Evolutionary conservation across 2,329 filamentous ascomycete genomes (phyloP).

Genomic region (Apiospora saccharicola): DNA sequence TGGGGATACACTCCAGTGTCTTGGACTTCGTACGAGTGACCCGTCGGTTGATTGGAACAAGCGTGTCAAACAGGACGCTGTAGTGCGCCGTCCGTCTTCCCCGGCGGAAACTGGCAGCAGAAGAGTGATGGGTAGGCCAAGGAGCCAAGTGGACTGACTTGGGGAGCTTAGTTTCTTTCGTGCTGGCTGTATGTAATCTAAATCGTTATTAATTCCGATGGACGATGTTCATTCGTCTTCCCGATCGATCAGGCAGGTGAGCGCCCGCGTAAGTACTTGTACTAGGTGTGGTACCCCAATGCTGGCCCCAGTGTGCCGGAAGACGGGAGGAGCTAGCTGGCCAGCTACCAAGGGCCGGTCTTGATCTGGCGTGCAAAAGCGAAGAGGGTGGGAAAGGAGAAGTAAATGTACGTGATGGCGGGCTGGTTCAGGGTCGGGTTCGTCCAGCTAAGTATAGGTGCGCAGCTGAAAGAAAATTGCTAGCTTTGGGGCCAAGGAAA

Average conservation of each 20-base stretch:
- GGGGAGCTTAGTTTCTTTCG: neutral
- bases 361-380: neutral
- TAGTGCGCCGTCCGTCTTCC: slow-evolving; percentile 37
- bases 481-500: neutral
- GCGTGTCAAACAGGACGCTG: slow-evolving; percentile 34
- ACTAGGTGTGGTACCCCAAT: slow-evolving; percentile 16
- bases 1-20: slow-evolving; percentile 37
- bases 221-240: neutral
- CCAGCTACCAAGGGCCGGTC: slow-evolving; percentile 1
- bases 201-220: slow-evolving; percentile 16
- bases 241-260: slow-evolving; percentile 25
- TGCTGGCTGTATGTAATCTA: slow-evolving; percentile 12
- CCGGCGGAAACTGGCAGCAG: slow-evolving; percentile 27
- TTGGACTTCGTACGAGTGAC: slow-evolving; percentile 35
- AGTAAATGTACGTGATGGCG: neutral
- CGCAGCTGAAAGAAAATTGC: slow-evolving; percentile 8
- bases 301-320: slow-evolving; percentile 15
- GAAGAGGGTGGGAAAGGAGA: neutral
- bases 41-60: slow-evolving; percentile 36
- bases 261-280: slow-evolving; percentile 24
- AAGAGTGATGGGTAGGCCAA: neutral
- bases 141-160: neutral
- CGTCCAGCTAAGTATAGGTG: neutral
- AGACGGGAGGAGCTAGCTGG: slow-evolving; percentile 18
- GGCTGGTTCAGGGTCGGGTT: neutral